phyloP scores from a whole-genome alignment of 1,284 basidiomycete genomes.

The Ganoderma lucidum region DNA sequence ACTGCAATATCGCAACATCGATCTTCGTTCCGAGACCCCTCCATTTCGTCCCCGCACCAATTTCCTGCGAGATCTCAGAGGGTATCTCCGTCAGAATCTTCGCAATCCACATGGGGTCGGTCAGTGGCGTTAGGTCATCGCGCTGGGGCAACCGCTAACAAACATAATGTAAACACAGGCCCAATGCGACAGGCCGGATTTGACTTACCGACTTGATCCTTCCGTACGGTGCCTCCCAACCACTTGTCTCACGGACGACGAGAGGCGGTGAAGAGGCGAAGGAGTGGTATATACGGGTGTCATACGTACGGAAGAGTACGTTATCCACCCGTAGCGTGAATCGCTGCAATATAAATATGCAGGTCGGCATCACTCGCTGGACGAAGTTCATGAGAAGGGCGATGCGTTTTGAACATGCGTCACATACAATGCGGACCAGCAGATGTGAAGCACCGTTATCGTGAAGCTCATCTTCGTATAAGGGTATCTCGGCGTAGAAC shows the following conservation, averaged over 20 bases:
- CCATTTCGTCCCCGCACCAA: constrained; percentile 80
- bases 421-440: constrained; percentile 85
- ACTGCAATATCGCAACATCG: constrained; percentile 46
- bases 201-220: constrained; percentile 76
- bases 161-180: neutral
- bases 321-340: constrained; percentile 97
- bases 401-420: constrained; percentile 50
- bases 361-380: constrained; percentile 99
- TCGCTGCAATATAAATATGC: constrained; percentile 89
- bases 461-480: constrained; percentile 95
- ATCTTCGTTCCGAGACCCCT: constrained; percentile 68
- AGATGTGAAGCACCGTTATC: constrained; percentile 91
- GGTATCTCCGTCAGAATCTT: constrained; percentile 77
- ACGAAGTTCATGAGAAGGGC: neutral
- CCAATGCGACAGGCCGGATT: neutral
- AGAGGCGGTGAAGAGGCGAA: constrained; percentile 69
- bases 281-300: constrained; percentile 91
- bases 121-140: constrained; percentile 90
- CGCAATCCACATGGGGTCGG: constrained; percentile 89
- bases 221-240: constrained; percentile 91
- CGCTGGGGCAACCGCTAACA: constrained; percentile 77
- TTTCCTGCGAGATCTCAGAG: constrained; percentile 60
- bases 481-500: constrained; percentile 92
- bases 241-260: constrained; percentile 84
- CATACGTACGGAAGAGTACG: constrained; percentile 91